Conservation (phyloP, 2,329 filamentous ascomycete genomes). For the Xylariales sp. region DNA sequence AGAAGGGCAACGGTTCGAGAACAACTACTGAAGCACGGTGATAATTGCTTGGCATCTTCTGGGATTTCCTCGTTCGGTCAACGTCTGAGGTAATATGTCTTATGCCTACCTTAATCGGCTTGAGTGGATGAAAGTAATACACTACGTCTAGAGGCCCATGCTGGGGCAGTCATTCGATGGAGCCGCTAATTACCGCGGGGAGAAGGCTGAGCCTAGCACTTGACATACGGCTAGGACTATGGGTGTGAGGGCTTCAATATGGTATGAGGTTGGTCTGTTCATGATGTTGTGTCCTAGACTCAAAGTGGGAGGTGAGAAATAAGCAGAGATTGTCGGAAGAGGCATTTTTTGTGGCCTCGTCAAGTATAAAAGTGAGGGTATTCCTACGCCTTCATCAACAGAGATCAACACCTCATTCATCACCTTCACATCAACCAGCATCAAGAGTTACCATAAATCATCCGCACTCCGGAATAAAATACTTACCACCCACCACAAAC, state of each 20-base stretch:
- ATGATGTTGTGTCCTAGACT: background rate
- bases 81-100: constrained; percentile 21
- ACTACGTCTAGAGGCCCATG: background rate
- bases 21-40: background rate
- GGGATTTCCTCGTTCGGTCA: background rate
- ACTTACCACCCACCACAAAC: background rate
- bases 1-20: background rate
- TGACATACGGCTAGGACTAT: background rate
- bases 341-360: too few species aligned
- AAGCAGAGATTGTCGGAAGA: background rate
- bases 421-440: constrained; percentile 11
- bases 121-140: background rate
- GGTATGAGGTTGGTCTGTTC: background rate
- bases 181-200: background rate
- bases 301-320: background rate
- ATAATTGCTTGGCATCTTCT: constrained; percentile 9
- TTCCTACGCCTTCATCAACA: constrained; percentile 4
- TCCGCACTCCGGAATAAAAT: background rate
- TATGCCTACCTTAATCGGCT: background rate
- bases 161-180: background rate
- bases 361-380: constrained; percentile 22
- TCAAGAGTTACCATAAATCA: constrained; percentile 7
- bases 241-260: background rate
- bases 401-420: constrained; percentile 18
- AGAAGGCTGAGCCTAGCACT: background rate